phyloP scores from a whole-genome alignment of 108 stramenopile genomes.

The Skeletonema potamos region DNA sequence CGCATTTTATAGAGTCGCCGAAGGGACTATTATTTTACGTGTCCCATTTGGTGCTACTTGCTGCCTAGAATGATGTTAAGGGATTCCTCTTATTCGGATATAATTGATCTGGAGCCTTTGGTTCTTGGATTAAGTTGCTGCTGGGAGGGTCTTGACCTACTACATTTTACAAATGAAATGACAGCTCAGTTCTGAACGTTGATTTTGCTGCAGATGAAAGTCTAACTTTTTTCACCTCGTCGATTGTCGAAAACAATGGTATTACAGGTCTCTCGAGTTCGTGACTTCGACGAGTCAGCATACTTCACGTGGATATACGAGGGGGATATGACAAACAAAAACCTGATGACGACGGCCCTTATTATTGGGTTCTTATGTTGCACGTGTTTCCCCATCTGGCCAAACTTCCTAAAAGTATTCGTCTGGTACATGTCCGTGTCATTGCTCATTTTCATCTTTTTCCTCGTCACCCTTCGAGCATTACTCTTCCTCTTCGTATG shows the following conservation, averaged over 20 bases:
- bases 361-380: conserved; percentile 93
- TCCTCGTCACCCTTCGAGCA: conserved; percentile 84
- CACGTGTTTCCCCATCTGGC: conserved; percentile 99
- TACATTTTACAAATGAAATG: conserved; percentile 19
- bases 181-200: neutral
- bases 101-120: conserved; percentile 31
- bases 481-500: conserved; percentile 92
- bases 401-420: conserved; percentile 93
- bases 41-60: conserved; percentile 52
- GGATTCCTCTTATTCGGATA: conserved; percentile 44
- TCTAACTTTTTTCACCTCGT: neutral
- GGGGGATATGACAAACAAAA: conserved; percentile 91
- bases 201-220: neutral
- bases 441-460: conserved; percentile 91
- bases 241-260: conserved; percentile 1
- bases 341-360: conserved; percentile 91
- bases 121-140: conserved; percentile 28
- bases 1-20: conserved; percentile 56
- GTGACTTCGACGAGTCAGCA: conserved; percentile 90
- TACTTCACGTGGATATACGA: conserved; percentile 98
- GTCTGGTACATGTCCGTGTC: conserved; percentile 98
- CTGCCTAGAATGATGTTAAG: conserved; percentile 49
- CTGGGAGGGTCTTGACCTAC: conserved; percentile 49
- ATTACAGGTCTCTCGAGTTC: conserved; percentile 68
- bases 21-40: conserved; percentile 30